These are phyloP conservation scores for Glarea lozoyensis DNA, from an alignment of 495 filamentous ascomycete genomes.

Conservation along the genomic window DNA sequence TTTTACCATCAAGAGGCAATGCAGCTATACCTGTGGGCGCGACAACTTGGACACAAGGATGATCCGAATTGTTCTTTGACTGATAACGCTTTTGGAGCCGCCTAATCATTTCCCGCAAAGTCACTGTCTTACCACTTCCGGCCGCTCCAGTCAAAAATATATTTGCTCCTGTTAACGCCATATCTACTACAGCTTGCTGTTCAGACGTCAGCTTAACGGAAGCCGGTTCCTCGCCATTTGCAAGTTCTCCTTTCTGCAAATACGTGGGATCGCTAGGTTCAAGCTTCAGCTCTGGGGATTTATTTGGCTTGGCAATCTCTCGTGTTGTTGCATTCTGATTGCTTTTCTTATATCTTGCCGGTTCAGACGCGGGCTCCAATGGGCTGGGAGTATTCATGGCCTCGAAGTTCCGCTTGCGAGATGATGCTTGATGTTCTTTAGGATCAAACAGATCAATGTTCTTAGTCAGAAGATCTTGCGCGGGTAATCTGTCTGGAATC, in stretches of 20 bases:
- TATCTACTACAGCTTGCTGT: constrained; percentile 36
- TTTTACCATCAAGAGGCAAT: constrained; percentile 40
- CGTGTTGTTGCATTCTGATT: too few relatives aligned
- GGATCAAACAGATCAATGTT: not conserved
- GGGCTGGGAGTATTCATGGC: not conserved
- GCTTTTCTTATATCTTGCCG: not conserved
- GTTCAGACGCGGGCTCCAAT: not conserved
- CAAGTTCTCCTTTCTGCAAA: not conserved
- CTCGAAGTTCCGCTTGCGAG: not conserved
- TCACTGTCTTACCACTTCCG: constrained; percentile 51
- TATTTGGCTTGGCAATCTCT: not conserved
- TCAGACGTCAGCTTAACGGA: constrained; percentile 22
- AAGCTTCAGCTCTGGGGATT: not conserved
- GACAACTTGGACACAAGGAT: constrained; percentile 43
- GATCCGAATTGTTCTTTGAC: constrained; percentile 14
- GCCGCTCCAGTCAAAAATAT: constrained; percentile 57
- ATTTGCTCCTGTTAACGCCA: constrained; percentile 39
- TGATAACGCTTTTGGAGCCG: constrained; percentile 20
- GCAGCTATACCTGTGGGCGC: constrained; percentile 48
- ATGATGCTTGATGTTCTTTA: not conserved
- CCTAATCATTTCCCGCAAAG: constrained; percentile 38
- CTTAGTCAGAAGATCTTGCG: not conserved
- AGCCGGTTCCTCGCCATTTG: not conserved
- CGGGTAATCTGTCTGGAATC: not conserved
- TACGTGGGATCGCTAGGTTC: not conserved